Evolutionary conservation across 164 flowering plant genomes (phyloP), one percentile per base, ranked within the genome.

Genomic region (Sedum album): DNA sequence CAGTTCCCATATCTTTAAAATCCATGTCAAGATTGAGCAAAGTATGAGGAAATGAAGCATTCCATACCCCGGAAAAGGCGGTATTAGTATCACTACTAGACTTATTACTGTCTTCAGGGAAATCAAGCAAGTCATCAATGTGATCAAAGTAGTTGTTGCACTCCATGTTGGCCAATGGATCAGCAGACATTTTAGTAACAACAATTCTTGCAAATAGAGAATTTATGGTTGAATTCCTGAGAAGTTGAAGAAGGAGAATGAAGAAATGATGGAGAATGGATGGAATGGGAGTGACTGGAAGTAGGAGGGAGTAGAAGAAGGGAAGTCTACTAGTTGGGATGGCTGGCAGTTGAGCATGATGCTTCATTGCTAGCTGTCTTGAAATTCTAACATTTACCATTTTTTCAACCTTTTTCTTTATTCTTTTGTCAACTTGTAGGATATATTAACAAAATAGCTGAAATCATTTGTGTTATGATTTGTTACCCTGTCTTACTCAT

Each of bases 101-200:
- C 14, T 41, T 41, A 41, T 79, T 75, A 33, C 78, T 86, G 17
- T 84, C 96, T 20, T 67, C 71, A 0, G 98, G 89, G 75, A 91
- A 91, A 57, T 89, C 93, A 25, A 91, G 82, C 62, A 93, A 75
- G 77, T 93, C 97, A 66, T 93, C 98, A 28, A 93, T 85, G 66
- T 87, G 86, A 74, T 88, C 92, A 68, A 93, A 89, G 82, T 88
- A 89, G 78, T 84, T 87, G 41, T 83, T 89, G 68, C 89, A 85
- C 67, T 86, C 90, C 35, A 83, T 73, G 64, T 41, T 15, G 46
- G 46, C 46, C 15, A 41, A 7, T 41, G 46, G 15, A 14, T 86
- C 96, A 49, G 1, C 11, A 41, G 46, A 8, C 46, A 41, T 41
- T 41, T 41, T 41, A n/a, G 11, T 13, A 41, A 6, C 60, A 53